Percentiles rank a stretch among this genome's conserved stretches.
These are phyloP conservation scores for Fistulifera pelliculosa DNA, from an alignment of 108 stramenopile species.

Conservation along the genomic window DNA sequence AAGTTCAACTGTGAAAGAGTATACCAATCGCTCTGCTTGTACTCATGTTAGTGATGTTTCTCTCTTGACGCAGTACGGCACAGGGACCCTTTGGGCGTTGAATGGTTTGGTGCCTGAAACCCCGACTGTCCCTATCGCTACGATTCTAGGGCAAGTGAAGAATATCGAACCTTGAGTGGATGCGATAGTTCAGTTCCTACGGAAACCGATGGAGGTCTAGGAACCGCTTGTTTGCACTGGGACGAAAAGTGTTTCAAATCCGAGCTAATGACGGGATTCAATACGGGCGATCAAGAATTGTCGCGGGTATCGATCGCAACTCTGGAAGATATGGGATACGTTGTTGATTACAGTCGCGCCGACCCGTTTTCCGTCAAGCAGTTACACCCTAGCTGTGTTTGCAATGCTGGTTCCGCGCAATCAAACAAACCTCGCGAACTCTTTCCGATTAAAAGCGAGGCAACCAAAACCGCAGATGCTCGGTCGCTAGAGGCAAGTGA, in stretches of 20 bases:
- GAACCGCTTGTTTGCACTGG: slow-evolving; percentile 25
- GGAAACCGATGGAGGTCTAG: slow-evolving; percentile 18
- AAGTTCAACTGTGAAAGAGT: neutral
- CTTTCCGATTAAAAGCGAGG: too few species aligned
- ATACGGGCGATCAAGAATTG: neutral
- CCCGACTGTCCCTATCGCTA: neutral
- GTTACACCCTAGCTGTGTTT: too few species aligned
- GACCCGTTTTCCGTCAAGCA: neutral
- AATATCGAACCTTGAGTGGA: slow-evolving; percentile 1
- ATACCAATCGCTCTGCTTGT: neutral
- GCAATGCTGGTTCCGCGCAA: too few species aligned
- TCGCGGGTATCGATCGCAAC: slow-evolving; percentile 4
- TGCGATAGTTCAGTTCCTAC: slow-evolving; percentile 11
- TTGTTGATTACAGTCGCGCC: slow-evolving; percentile 5
- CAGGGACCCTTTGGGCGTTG: neutral
- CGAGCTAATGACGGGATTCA: slow-evolving; percentile 32
- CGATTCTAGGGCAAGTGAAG: neutral
- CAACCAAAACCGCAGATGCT: too few species aligned
- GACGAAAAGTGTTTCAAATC: slow-evolving; percentile 20
- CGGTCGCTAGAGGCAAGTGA: too few species aligned
- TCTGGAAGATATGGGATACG: slow-evolving; percentile 4
- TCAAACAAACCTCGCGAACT: too few species aligned
- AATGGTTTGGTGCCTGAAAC: neutral
- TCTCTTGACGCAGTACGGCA: neutral
- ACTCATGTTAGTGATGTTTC: neutral